Evolutionary conservation across 192 early-diverging fungal species (phyloP), one percentile per base, ranked within the genome.

Genomic region (Linnemannia zychae): DNA sequence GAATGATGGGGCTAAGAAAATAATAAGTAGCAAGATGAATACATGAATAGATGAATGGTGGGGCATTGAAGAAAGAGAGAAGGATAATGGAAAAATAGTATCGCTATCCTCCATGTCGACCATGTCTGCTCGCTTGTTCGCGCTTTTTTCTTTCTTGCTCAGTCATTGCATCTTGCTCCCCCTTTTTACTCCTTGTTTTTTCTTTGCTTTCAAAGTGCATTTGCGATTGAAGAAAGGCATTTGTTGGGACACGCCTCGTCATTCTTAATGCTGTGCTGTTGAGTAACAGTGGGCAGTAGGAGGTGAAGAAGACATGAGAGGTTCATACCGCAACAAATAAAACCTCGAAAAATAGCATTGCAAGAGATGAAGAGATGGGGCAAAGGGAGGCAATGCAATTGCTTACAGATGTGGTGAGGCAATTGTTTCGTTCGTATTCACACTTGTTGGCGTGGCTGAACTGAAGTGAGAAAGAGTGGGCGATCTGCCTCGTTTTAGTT

Each of bases 161-260:
- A 22, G 38, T 24, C 37, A 18, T n/a, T 3, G 40, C 9, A 44
- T 3, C 9, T 9, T 44, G 40, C 9, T 0, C 68, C 24, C 44
- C n/a, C 11, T 71, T 44, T 71, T 71, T 38, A n/a, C n/a, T n/a
- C n/a, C 69, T 71, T 37, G 7, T 71, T 48, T 47, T 17, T 36
- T 38, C 36, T 68, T 31, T 18, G 37, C 33, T 68, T n/a, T n/a
- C n/a, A n/a, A n/a, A n/a, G n/a, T n/a, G n/a, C n/a, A 65, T n/a
- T 71, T 47, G 18, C n/a, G 12, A 12, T n/a, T 24, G 7, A n/a
- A 28, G 28, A 63, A n/a, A 20, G 0, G 57, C 28, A 63, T 63
- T 63, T 63, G 57, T 63, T 63, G 57, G 53, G 57, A 63, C 15
- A 1, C 31, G 22, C 22, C 0, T 2, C 22, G 18, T 53, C 22